A percentile compares a stretch with the other conserved stretches of the same genome.
Evolutionary conservation across 2,329 filamentous ascomycete species (phyloP).

Genomic region (Capronia coronata): DNA sequence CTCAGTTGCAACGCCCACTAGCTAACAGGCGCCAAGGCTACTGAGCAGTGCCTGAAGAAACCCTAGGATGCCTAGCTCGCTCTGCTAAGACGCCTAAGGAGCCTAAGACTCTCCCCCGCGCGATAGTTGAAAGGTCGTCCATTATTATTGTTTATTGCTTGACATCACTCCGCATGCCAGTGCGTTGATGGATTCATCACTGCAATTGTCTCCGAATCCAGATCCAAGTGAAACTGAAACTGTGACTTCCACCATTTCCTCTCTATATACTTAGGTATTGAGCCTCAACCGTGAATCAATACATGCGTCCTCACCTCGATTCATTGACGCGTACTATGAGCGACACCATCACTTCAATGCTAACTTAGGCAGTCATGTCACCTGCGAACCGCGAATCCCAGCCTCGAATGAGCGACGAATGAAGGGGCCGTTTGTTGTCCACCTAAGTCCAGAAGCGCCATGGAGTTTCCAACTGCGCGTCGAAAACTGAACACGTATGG

Average conservation of each 20-base stretch:
- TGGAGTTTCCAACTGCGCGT: constrained; percentile 20
- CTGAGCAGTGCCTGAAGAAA: no score
- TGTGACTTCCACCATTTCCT: background rate
- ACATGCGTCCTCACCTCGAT: background rate
- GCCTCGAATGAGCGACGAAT: background rate
- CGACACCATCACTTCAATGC: no score
- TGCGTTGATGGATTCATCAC: background rate
- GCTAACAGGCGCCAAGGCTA: no score
- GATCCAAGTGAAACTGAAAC: background rate
- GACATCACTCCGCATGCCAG: constrained; percentile 19
- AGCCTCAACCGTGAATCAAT: no score
- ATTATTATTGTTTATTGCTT: constrained; percentile 18
- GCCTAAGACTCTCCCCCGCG: background rate
- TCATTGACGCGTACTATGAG: no score
- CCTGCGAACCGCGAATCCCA: background rate
- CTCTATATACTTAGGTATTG: no score
- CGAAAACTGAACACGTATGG: constrained; percentile 38
- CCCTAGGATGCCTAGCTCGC: no score
- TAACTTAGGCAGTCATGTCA: background rate
- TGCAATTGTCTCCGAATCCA: background rate
- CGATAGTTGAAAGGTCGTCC: background rate
- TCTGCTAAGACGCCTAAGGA: background rate
- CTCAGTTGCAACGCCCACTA: no score
- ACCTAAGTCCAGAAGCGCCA: constrained; percentile 2
- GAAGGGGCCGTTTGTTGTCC: background rate